Base-by-base conservation (phyloP, 208 protist species). In the Leishmania turanica region DNA sequence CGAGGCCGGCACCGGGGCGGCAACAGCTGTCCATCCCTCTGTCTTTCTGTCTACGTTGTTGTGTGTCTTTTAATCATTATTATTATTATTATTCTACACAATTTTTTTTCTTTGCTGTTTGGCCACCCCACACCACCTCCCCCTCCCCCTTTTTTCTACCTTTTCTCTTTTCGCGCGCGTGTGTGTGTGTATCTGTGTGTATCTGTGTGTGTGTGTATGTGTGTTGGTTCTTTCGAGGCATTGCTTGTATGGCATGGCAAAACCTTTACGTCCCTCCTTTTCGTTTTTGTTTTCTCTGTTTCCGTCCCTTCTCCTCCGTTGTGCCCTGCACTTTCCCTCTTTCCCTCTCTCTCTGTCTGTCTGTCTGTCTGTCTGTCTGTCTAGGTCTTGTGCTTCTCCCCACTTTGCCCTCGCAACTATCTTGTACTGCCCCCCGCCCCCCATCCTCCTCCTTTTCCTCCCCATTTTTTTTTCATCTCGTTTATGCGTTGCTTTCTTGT, bases 361-460 rank as follows among this genome's bases (percentile, higher is more conserved):
- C 37, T 49, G n/a, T n/a, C n/a, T n/a, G n/a, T n/a, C n/a, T n/a
- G n/a, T 49, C 66, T 42, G 6, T 54, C 37, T 49, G 1, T 37
- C 37, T 49, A 17, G 8, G 6, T 71, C 40, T 83, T 56, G 58
- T 7, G 13, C 6, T 64, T 53, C 42, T 42, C 27, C 34, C 6
- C n/a, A 4, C 69, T 24, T 73, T 73, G 7, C 34, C 17, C 45
- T 53, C 45, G 45, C 42, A 37, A 15, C 13, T 73, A 31, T 65
- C 17, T 40, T 64, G 19, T 75, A 9, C 15, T 11, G 31, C 56
- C 31, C 53, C 64, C 77, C 21, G 0, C 27, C 64, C 47, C 53
- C 53, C 53, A 45, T 71, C 77, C 24, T 62, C 54, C 71, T 81
- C 49, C 42, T 66, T 34, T 51, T 72, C 53, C 69, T 53, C 45